Conservation (phyloP, 768 basidiomycete genomes). For the Collybiopsis luxurians region DNA sequence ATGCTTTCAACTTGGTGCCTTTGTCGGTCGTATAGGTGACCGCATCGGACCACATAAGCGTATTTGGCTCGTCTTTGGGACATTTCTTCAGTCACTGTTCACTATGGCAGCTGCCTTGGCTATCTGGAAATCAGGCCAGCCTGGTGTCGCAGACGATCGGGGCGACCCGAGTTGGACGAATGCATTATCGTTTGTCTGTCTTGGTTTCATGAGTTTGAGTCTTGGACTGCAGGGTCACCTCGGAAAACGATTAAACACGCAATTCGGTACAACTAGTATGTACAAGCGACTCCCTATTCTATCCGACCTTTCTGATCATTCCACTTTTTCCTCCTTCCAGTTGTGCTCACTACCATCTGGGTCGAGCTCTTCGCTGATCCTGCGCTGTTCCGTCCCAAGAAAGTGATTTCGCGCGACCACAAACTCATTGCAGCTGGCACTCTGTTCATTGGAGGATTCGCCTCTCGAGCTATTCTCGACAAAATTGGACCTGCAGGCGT, state of each 20-base stretch:
- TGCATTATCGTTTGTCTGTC: conserved; percentile 58
- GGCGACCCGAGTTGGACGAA: conserved; percentile 72
- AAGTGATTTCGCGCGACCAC: conserved; percentile 65
- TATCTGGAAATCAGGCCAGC: conserved; percentile 67
- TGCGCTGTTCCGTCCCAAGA: conserved; percentile 57
- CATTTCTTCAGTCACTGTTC: conserved; percentile 71
- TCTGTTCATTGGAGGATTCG: conserved; percentile 79
- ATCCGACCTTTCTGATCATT: background rate
- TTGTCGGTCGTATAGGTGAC: conserved; percentile 83
- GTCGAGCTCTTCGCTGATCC: conserved; percentile 87
- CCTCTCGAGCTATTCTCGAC: conserved; percentile 56
- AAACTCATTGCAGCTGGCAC: conserved; percentile 60
- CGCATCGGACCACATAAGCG: conserved; percentile 70
- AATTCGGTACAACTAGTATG: conserved; percentile 76
- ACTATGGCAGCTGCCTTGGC: conserved; percentile 71
- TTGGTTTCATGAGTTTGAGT: conserved; percentile 80
- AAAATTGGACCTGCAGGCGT: conserved; percentile 59
- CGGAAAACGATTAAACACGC: conserved; percentile 76
- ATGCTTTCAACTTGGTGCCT: conserved; percentile 76
- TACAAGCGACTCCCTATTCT: conserved; percentile 12
- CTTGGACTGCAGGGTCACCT: conserved; percentile 86
- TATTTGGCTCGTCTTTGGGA: conserved; percentile 70
- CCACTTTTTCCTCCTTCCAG: conserved; percentile 27
- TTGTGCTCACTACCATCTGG: conserved; percentile 87
- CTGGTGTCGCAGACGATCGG: conserved; percentile 49